phyloP scores from a whole-genome alignment of 176 grass and related monocot genomes.

The Paspalum notatum region DNA sequence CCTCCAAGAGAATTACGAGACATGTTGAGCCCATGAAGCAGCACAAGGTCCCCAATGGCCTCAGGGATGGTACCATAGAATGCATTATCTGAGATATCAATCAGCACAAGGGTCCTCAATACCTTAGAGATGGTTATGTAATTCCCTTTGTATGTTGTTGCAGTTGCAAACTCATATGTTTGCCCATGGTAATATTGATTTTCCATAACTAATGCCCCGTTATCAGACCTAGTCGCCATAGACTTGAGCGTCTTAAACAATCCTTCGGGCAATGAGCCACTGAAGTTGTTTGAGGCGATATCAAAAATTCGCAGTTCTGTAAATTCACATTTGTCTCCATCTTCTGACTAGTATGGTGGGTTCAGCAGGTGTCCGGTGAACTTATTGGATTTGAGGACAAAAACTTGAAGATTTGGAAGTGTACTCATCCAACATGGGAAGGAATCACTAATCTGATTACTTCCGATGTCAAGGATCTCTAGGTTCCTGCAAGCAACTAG shows the following conservation, averaged over 20 bases:
- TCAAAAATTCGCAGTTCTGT: constrained; percentile 10
- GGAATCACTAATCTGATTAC: background rate
- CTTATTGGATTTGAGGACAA: background rate
- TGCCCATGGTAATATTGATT: too few species aligned
- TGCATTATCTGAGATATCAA: constrained; percentile 12
- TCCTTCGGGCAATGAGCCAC: background rate
- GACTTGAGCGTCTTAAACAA: background rate
- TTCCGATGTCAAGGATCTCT: background rate
- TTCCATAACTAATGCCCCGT: too few species aligned
- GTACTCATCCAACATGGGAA: background rate
- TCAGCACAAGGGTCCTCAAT: too few species aligned
- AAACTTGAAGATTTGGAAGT: background rate
- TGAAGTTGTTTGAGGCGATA: constrained; percentile 25
- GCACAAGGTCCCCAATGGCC: background rate
- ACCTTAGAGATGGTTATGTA: background rate
- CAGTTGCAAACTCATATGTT: too few species aligned
- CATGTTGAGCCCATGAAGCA: background rate
- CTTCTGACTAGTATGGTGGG: too few species aligned
- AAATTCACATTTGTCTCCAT: too few species aligned
- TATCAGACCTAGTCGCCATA: background rate
- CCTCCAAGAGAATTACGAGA: too few species aligned
- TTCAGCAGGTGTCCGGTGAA: background rate
- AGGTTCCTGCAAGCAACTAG: background rate
- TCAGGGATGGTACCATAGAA: background rate
- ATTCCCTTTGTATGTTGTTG: background rate